Base-by-base conservation (phyloP, 805 yeast species). In the Saccharomyces mikatae region DNA sequence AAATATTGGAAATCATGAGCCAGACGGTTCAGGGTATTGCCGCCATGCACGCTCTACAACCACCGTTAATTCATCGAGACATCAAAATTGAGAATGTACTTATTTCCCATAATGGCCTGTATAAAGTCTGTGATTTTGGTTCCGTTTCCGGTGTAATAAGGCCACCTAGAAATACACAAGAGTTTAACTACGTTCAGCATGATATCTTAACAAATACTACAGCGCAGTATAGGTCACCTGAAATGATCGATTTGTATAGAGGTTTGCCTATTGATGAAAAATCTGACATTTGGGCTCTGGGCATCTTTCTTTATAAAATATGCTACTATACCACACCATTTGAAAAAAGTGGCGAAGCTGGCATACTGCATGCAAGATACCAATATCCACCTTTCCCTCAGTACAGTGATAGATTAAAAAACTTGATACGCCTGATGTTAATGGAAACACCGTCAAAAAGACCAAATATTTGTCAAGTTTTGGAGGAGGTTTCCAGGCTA, bases 291-390 rank as follows among this genome's bases (percentile, higher is more conserved):
- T 87, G 96, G 96, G 96, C 96, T 0, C 68, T 87, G 31, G 96
- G 96, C 11, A 80, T 87, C 26, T 86, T 87, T 60, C 70, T 87
- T 46, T 87, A 87, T 72, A 87, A 87, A 65, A 65, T 87, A 50
- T 86, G 94, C 63, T 87, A 85, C 67, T 87, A 85, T 62, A 86
- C 87, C 0, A 87, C 96, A 0, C 96, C 96, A 0, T 87, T 87
- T 64, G 96, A 87, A 68, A 73, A 70, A 31, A 76, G 76, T 27
- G 84, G 83, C 24, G 91, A 87, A 60, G 63, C 73, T 47, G 86
- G 84, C 46, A 87, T 87, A 31, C 65, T 86, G 50, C 78, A 80
- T 58, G 81, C 86, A 14, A 69, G 75, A 29, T 79, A 74, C 55
- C 76, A 79, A 26, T 80, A 76, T 53, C 85, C 84, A 3, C 73